Conservation (phyloP, 805 yeast genomes). For the Saccharomycopsis amapae region DNA sequence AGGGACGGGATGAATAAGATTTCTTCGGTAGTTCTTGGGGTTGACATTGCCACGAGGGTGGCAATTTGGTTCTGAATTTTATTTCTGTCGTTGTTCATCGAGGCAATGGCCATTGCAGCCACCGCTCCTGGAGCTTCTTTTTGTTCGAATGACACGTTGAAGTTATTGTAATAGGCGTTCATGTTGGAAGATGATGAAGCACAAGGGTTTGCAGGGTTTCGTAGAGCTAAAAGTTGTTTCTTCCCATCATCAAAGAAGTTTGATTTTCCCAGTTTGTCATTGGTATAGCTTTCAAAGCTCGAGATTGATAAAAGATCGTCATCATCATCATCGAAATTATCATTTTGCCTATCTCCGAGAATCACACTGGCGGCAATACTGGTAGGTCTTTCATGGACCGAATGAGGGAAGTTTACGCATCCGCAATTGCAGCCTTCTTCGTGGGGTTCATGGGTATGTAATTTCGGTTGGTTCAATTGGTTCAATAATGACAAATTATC, state of each 20-base stretch:
- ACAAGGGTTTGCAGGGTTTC: not conserved
- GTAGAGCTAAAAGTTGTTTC: constrained; percentile 12
- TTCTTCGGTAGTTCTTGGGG: constrained; percentile 74
- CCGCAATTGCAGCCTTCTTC: constrained; percentile 48
- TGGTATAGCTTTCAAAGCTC: constrained; percentile 21
- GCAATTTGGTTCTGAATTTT: constrained; percentile 44
- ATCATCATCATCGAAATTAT: constrained; percentile 37
- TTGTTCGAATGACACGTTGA: constrained; percentile 48
- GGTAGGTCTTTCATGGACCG: constrained; percentile 57
- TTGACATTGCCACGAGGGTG: constrained; percentile 58
- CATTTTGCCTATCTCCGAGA: constrained; percentile 38
- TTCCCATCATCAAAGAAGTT: constrained; percentile 18
- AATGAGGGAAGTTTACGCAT: constrained; percentile 46
- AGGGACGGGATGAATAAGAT: constrained; percentile 68
- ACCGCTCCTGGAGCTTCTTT: constrained; percentile 72
- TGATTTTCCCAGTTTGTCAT: not conserved
- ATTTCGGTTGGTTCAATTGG: constrained; percentile 22
- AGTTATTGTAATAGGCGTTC: constrained; percentile 15
- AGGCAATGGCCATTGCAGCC: constrained; percentile 46
- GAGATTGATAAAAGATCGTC: constrained; percentile 25
- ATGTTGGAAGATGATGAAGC: not conserved
- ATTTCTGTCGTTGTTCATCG: constrained; percentile 23
- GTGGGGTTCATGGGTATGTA: constrained; percentile 29
- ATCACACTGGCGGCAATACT: constrained; percentile 58
- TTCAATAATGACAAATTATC: constrained; percentile 31